Percentiles rank a stretch among this genome's conserved stretches.
Evolutionary conservation across 495 filamentous ascomycete genomes (phyloP).

Genomic region (Clavariopsis aquatica): DNA sequence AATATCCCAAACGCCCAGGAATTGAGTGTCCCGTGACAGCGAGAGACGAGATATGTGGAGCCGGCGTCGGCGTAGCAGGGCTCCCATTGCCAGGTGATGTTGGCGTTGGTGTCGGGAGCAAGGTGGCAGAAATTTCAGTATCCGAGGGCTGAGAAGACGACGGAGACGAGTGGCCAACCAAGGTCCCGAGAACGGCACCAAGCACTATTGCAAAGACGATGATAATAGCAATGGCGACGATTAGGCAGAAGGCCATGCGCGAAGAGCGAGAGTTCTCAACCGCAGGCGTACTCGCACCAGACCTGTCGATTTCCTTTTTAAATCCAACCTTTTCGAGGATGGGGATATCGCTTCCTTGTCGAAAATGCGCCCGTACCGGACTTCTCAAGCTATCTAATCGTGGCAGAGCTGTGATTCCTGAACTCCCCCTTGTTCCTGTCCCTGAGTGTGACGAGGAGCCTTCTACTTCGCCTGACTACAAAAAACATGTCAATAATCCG

Average conservation of each 20-base stretch:
- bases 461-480: slow-evolving; percentile 6
- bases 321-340: slow-evolving; percentile 17
- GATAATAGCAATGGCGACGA: background rate
- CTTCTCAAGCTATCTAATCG: slow-evolving; percentile 9
- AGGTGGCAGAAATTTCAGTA: slow-evolving; percentile 15
- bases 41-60: slow-evolving; percentile 13
- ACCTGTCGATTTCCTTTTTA: slow-evolving; percentile 6
- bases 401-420: slow-evolving; percentile 19
- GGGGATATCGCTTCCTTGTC: background rate
- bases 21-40: slow-evolving; percentile 17
- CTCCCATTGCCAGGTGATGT: background rate
- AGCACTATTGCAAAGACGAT: slow-evolving; percentile 16
- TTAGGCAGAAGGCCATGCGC: slow-evolving; percentile 19
- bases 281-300: background rate
- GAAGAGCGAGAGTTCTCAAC: background rate
- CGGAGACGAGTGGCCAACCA: background rate
- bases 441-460: background rate
- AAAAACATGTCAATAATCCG: background rate
- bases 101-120: slow-evolving; percentile 10
- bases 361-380: slow-evolving; percentile 9
- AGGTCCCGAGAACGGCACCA: slow-evolving; percentile 24
- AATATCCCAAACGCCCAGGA: slow-evolving; percentile 11
- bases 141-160: background rate
- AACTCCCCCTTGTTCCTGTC: background rate
- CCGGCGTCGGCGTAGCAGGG: background rate